Conservation (phyloP, 805 yeast genomes). For the Clavispora carvajalis region DNA sequence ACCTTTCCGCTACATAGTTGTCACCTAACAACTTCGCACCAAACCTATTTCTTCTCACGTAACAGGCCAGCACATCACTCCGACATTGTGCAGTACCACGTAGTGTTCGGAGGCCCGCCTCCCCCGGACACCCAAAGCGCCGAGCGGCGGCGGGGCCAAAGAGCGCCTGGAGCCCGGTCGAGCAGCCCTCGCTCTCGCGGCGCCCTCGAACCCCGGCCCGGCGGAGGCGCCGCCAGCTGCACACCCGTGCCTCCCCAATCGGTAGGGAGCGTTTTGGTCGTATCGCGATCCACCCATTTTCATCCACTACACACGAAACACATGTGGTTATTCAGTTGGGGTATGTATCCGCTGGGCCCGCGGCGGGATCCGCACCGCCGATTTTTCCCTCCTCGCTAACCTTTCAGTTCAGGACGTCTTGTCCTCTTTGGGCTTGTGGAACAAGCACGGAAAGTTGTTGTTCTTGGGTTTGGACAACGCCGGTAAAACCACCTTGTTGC, state of each 20-base stretch:
- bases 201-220: too few species aligned
- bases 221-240: too few species aligned
- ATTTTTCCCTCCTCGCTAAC: constrained; percentile 15
- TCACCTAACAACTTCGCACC: too few species aligned
- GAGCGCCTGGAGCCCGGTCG: too few species aligned
- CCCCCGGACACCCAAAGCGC: too few species aligned
- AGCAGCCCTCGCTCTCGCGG: too few species aligned
- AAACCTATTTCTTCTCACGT: too few species aligned
- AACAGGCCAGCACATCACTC: background rate
- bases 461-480: constrained; percentile 45
- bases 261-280: background rate
- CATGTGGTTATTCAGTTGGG: constrained; percentile 38
- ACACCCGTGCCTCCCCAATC: constrained; percentile 2
- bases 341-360: constrained; percentile 24
- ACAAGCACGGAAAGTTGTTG: constrained; percentile 43
- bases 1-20: too few species aligned
- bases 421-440: constrained; percentile 44
- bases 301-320: background rate
- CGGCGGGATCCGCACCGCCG: background rate
- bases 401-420: constrained; percentile 39
- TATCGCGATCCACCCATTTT: constrained; percentile 1
- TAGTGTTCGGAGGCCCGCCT: background rate
- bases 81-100: background rate
- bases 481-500: constrained; percentile 43
- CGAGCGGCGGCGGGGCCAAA: background rate